Percentiles rank a stretch among this genome's conserved stretches.
phyloP scores from a whole-genome alignment of 2,329 filamentous ascomycete genomes.

The Penicillium concentricum region DNA sequence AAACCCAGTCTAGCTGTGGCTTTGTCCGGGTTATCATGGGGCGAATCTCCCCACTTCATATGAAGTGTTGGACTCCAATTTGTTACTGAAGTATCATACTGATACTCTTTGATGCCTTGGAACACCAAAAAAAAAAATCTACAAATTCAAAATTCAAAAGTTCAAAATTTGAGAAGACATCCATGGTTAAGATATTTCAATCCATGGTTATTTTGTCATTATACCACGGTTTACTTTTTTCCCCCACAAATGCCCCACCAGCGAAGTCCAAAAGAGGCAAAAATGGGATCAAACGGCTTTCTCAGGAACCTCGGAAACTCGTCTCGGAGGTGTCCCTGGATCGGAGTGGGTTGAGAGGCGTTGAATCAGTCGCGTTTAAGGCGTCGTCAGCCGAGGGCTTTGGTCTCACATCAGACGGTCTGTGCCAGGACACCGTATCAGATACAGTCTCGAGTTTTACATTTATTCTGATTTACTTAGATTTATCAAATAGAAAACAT shows the following conservation, averaged over 20 bases:
- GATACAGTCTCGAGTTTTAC: no score
- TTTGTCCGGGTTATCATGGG: background rate
- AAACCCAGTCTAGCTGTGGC: background rate
- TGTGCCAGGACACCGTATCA: constrained; percentile 6
- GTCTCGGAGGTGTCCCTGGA: background rate
- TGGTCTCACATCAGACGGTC: constrained; percentile 9
- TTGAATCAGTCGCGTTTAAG: background rate
- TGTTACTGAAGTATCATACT: no score
- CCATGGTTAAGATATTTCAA: background rate
- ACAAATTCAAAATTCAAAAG: no score
- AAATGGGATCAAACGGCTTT: background rate
- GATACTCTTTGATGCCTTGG: no score
- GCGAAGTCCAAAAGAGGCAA: background rate
- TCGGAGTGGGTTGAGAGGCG: background rate
- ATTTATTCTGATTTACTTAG: no score
- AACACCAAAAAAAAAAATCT: no score
- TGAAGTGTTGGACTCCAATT: no score
- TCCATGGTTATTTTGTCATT: background rate
- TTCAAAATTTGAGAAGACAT: no score
- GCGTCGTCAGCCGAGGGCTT: constrained; percentile 16
- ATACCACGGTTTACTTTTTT: background rate
- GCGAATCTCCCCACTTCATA: background rate
- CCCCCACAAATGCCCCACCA: background rate
- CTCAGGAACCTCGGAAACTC: constrained; percentile 2
- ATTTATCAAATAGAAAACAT: background rate